Evolutionary conservation across 306 rosid genomes (phyloP), one percentile per base, ranked within the genome.

Genomic region (Arachis stenosperma): DNA sequence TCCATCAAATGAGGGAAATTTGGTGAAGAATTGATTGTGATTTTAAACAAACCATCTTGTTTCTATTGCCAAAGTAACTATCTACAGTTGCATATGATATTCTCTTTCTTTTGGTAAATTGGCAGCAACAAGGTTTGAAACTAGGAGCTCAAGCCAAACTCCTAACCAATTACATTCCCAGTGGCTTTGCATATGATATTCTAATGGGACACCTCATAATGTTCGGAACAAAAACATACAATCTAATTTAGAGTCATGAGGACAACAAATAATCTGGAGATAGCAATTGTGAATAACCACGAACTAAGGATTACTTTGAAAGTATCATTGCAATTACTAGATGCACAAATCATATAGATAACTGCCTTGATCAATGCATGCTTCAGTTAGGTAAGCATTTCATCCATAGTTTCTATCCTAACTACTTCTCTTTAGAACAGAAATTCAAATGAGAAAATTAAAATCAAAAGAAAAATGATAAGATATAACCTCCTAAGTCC

Each of bases 391-490:
- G 53, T 54, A 53, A 56, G 51, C 59, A 56, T 37, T 36, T 9
- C 5, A 11, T 12, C 42, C 37, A 33, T 33, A 52, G 27, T 52
- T 52, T 52, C 57, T 7, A 13, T 52, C 57, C 57, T 13, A 22
- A 6, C 14, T 13, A 13, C 8, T 54, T 39, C 6, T 36, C 57
- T 3, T 14, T 15, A 36, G 37, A 37, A 48, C 76, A 72, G 46
- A 9, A 61, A 72, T 61, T 48, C 50, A 36, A 29, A 46, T 9
- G 67, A 47, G 33, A 41, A 64, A 70, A 50, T 47, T 36, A 14
- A 61, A 37, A 30, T 36, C 29, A 7, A 22, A 39, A 72, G 60
- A 72, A 60, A 60, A 73, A 72, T 60, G 76, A 72, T 36, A 6
- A 59, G 46, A 33, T 6, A 13, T n/a, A 13, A 33, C 37, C 37